Evolutionary conservation across 2,329 filamentous ascomycete genomes (phyloP).

Genomic region (Fusarium longipes): DNA sequence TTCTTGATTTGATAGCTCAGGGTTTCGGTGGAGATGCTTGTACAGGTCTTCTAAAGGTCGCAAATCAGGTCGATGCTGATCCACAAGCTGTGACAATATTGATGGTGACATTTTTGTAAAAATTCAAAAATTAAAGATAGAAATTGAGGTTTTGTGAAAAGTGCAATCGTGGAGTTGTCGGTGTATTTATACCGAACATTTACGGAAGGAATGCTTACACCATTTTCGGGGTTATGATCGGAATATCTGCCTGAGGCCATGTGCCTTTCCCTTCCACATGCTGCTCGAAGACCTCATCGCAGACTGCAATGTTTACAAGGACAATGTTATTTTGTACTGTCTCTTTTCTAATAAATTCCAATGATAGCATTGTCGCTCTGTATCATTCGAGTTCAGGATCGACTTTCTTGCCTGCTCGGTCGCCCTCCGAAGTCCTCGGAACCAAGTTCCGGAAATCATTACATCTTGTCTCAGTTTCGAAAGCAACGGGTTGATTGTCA

Average conservation of each 20-base stretch:
- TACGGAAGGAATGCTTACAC: slow-evolving; percentile 1
- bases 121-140: too few species aligned
- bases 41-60: slow-evolving; percentile 51
- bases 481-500: too few species aligned
- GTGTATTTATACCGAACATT: slow-evolving; percentile 6
- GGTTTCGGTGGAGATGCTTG: slow-evolving; percentile 68
- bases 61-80: slow-evolving; percentile 14
- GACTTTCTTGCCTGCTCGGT: too few species aligned
- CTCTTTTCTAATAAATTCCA: too few species aligned
- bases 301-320: too few species aligned
- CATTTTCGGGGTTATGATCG: background rate
- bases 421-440: background rate
- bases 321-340: too few species aligned
- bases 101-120: background rate
- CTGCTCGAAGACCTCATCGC: too few species aligned
- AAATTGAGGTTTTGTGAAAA: too few species aligned
- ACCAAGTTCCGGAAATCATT: background rate
- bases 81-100: background rate
- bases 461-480: too few species aligned
- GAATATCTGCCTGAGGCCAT: background rate
- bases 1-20: slow-evolving; percentile 70
- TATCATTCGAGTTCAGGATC: too few species aligned
- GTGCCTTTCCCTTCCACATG: too few species aligned
- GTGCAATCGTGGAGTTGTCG: background rate
- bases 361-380: too few species aligned